Base-by-base conservation (phyloP, 2,329 filamentous ascomycete genomes). In the Aureobasidium sp. region DNA sequence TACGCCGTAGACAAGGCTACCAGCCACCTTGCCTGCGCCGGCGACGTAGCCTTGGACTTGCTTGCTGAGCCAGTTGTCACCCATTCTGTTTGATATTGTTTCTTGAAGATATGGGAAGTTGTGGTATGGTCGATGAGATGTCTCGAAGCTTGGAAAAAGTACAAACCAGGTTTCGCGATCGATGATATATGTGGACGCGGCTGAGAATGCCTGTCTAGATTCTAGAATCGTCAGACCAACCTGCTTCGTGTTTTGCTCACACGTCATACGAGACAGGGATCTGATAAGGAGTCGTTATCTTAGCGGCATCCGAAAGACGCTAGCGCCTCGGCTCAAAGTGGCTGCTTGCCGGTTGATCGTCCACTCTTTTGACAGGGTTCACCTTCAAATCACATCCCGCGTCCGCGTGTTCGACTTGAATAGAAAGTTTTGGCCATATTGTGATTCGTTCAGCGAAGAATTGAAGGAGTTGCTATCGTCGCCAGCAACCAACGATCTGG, bases 21-120 rank as follows among this genome's bases (percentile, higher is more conserved):
- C 76, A 0, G 74, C 75, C 57, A 75, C 74, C 66, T 74, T 77
- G 45, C 78, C 77, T 5, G 76, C 73, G 36, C 76, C 74, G 3
- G 75, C 69, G 30, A 78, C 74, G 32, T 69, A 73, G 65, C 71
- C 70, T 66, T 77, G 76, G 9, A 78, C 74, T 36, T 74, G 74
- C 59, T 72, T 73, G 62, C 74, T 77, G 66, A 80, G 72, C 77
- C 77, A 80, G 66, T 77, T 77, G 69, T 69, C 74, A 70, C 60
- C 59, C 54, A 58, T 21, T 21, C 21, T 21, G 21, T 21, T 21
- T 21, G 21, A 21, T 21, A 21, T 58, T 48, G n/a, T 45, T 37
- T 45, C 11, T 13, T 25, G 53, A 45, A 9, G 44, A 3, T 21
- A 36, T 32, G 27, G 36, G 15, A 10, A 44, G 30, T 5, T 21